Evolutionary conservation across 768 basidiomycete genomes (phyloP), one percentile per base, ranked within the genome.

Genomic region (Amanita fuliginea): DNA sequence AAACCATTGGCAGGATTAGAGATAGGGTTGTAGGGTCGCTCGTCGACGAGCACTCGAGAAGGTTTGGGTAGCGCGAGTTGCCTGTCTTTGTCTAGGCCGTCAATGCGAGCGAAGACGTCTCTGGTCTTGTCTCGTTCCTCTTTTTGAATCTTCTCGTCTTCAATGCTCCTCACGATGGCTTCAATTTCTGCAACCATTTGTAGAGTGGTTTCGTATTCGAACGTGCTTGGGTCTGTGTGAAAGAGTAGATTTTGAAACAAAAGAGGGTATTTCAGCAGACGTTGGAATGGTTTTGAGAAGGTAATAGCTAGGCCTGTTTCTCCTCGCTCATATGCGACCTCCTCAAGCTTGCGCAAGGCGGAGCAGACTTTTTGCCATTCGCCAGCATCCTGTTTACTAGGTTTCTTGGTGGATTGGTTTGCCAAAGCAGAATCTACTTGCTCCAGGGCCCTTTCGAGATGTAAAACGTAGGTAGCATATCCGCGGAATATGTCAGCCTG

Each of bases 151-250:
- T 98, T 98, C 71, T 99, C 93, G 58, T 97, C 95, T 64, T 99
- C 95, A 49, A 99, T 97, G 53, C 87, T 89, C 40, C 95, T 77
- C 42, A 99, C 95, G 58, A 98, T 95, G 16, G 77, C 82, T 67
- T 99, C 96, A 6, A 99, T 89, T 64, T 98, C 93, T 16, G 92
- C 90, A 1, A 97, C 93, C 89, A 98, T 95, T 62, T 86, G 84
- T 36, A 95, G 70, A 10, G 94, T 96, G 60, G 85, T 86, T 64
- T 99, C 96, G 61, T 96, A 99, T 67, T 99, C 96, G 59, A 86
- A 93, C 3, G 94, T 92, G 54, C 90, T 93, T 2, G 96, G 93
- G 58, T 99, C 96, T 14, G 95, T 96, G 67, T 93, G 90, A 68
- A 86, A 97, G 48, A 98, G 79, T 13, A 97, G 76, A 63, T 96